Conservation (phyloP, 2,329 filamentous ascomycete genomes). For the Penicillium griseofulvum region DNA sequence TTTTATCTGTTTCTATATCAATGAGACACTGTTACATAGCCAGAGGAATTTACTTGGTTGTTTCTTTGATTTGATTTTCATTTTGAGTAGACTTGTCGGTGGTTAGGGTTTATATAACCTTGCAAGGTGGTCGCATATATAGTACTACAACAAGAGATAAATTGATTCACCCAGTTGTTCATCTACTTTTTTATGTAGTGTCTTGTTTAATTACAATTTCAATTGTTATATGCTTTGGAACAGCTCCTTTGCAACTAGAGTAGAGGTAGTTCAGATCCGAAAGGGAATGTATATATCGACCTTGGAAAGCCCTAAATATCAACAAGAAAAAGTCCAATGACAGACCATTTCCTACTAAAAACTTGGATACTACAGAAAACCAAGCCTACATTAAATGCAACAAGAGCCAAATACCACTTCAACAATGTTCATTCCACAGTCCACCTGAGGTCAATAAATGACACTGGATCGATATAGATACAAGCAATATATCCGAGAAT, state of each 20-base stretch:
- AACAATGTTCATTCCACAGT: background rate
- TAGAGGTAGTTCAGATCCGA: background rate
- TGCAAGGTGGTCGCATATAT: background rate
- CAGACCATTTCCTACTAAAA: background rate
- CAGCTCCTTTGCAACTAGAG: background rate
- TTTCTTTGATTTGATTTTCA: background rate
- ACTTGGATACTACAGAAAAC: background rate
- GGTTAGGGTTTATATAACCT: background rate
- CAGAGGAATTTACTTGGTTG: conserved; percentile 4
- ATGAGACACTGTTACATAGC: conserved; percentile 11
- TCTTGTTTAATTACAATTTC: background rate
- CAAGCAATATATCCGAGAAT: background rate
- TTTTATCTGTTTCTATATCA: conserved; percentile 7
- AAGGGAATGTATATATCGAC: background rate
- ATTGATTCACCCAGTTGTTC: background rate
- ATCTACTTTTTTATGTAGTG: background rate
- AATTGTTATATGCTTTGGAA: too few species aligned
- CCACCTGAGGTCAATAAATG: background rate
- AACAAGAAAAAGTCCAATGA: background rate
- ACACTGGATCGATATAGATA: background rate
- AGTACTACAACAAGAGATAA: background rate
- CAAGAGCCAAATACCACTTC: background rate
- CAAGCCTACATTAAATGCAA: background rate
- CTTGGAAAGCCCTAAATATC: too few species aligned
- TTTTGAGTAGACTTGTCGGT: background rate